A percentile compares a stretch with the other conserved stretches of the same genome.
Conservation (phyloP, 176 grass and related monocot species). For the Guadua angustifolia region DNA sequence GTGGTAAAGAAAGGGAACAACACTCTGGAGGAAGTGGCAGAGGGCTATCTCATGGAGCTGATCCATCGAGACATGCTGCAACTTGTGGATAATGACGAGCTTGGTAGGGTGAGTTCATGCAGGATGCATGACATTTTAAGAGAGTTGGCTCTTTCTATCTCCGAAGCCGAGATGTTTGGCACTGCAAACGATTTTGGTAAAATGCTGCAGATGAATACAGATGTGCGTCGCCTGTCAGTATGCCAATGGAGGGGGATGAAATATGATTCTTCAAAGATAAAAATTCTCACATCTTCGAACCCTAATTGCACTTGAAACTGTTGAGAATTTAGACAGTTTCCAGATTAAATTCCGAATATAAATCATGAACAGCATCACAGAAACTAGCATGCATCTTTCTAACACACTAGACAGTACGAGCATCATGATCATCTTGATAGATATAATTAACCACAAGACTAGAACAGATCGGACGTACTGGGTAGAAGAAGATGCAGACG, state of each 20-base stretch:
- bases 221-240: not conserved
- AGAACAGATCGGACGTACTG: too few species aligned
- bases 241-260: not conserved
- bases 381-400: too few species aligned
- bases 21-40: slow-evolving; percentile 37
- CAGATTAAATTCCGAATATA: too few species aligned
- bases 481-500: too few species aligned
- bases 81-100: slow-evolving; percentile 15
- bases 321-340: too few species aligned
- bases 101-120: slow-evolving; percentile 11
- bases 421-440: too few species aligned
- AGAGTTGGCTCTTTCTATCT: slow-evolving; percentile 35
- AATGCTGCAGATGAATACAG: not conserved
- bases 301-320: not conserved
- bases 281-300: not conserved
- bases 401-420: too few species aligned
- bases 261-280: not conserved
- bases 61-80: slow-evolving; percentile 36
- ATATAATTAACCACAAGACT: too few species aligned
- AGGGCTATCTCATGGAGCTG: slow-evolving; percentile 40
- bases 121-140: slow-evolving; percentile 31
- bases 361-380: too few species aligned
- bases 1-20: not conserved
- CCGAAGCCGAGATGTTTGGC: slow-evolving; percentile 25
- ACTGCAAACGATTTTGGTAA: not conserved